Evolutionary conservation across 495 filamentous ascomycete genomes (phyloP), one percentile per base, ranked within the genome.

Genomic region (Annulohypoxylon nitens): DNA sequence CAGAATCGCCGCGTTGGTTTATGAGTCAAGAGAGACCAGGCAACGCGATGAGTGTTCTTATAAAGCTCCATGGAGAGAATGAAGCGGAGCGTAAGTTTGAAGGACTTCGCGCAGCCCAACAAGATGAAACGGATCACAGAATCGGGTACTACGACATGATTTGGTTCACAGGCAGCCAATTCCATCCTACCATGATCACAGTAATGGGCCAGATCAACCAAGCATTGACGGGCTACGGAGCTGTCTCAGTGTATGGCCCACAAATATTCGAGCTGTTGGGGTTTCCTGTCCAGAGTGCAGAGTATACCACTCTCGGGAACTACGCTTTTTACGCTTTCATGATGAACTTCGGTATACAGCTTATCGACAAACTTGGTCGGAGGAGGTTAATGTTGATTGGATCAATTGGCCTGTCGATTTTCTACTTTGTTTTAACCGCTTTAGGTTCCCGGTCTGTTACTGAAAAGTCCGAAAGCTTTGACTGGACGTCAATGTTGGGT

Each of bases 171-270:
- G 79, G 74, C 64, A 83, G 74, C 11, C 81, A 81, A 54, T 88
- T 86, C 63, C 87, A 88, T 64, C 85, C 86, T 1, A 86, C 85
- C 0, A 77, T 86, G 67, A 80, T 89, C 37, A 87, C 84, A 0
- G 77, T 88, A 16, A 88, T 89, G 86, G 86, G 86, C 12, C 86
- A 89, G 72, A 74, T 88, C 75, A 86, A 87, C 70, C 87, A 89
- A 75, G 87, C 86, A 3, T 76, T 88, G 64, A 87, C 85, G 0
- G 85, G 86, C 9, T 87, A 86, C 64, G 84, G 86, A 14, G 87
- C 87, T 0, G 83, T 89, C 20, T 87, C 84, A 18, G 87, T 89
- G 4, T 89, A 89, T 64, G 87, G 87, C 14, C 86, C 86, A 0
- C 87, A 89, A 69, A 88, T 89, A 50, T 88, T 88, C 73, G 79